Percentiles rank a stretch among this genome's conserved stretches.
These are phyloP conservation scores for Bipolaris bicolor DNA, from an alignment of 2,329 filamentous ascomycete genomes.

Conservation along the genomic window DNA sequence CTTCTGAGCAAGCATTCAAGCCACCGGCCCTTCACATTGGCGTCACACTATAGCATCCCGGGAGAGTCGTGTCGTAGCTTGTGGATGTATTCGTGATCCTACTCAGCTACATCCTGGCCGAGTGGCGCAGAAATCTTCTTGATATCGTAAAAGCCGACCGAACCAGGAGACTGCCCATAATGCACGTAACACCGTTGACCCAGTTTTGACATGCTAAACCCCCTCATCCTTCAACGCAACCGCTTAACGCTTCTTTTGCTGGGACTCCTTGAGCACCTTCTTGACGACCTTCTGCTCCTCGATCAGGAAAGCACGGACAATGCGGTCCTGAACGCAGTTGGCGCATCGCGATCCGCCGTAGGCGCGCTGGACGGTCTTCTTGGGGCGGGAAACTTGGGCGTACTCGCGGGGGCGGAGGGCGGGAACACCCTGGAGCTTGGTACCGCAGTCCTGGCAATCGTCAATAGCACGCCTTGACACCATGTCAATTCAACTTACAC, in stretches of 20 bases:
- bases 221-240: conserved; percentile 31
- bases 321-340: conserved; percentile 97
- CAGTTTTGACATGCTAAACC: conserved; percentile 46
- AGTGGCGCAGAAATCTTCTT: conserved; percentile 46
- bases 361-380: conserved; percentile 99
- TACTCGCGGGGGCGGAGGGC: conserved; percentile 99
- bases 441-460: conserved; percentile 83
- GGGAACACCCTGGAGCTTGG: conserved; percentile 95
- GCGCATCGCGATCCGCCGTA: conserved; percentile 97
- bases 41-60: conserved; percentile 9
- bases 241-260: conserved; percentile 71
- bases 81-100: conserved; percentile 45
- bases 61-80: conserved; percentile 28
- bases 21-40: conserved; percentile 1
- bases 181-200: conserved; percentile 52
- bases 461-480: conserved; percentile 19
- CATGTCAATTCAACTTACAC: conserved; percentile 40
- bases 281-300: conserved; percentile 99
- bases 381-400: conserved; percentile 92
- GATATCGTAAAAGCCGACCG: conserved; percentile 48
- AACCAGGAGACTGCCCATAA: conserved; percentile 50
- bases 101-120: conserved; percentile 44
- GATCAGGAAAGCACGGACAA: conserved; percentile 97
- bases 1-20: conserved; percentile 1
- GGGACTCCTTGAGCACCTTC: conserved; percentile 99